Base-by-base conservation (phyloP, 2,329 filamentous ascomycete genomes). In the Pseudogymnoascus sp. region DNA sequence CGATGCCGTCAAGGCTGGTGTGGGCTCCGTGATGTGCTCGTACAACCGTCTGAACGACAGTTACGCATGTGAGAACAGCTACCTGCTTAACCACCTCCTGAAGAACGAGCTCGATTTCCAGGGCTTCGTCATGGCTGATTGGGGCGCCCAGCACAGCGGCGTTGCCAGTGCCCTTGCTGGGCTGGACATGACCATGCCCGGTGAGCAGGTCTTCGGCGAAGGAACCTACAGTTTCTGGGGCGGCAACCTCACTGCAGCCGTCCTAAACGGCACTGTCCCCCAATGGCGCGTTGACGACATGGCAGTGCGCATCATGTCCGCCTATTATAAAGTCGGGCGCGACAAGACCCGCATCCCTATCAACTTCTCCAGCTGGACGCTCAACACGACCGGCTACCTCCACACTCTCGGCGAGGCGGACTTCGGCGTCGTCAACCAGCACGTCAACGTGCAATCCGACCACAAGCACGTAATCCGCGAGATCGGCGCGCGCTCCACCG, bases 261-360 rank as follows among this genome's bases (percentile, higher is more conserved):
- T 97, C 5, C 76, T 96, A 69, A 97, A 97, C 72, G 93, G 93
- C 37, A 96, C 92, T 0, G 79, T 97, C 33, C 91, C 93, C 0
- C 85, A 90, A 68, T 96, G 89, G 83, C 85, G 93, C 61, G 74
- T 97, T 8, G 93, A 97, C 69, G 95, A 97, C 72, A 96, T 96
- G 88, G 90, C 86, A 4, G 88, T 91, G 75, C 86, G 95, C 69
- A 96, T 89, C 72, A 87, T 89, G 84, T 81, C 86, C 4, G 79
- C 86, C 42, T 86, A 83, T 72, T 89, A 87, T 78, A 88, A 88
- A 75, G 84, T 87, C 38, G 84, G 85, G 61, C 78, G 80, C 66
- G 61, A 72, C 35, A 67, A 64, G 7, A 59, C 65, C 7, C 71
- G 75, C 4, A 74, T 80, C 61, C 74, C 76, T 0, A 86, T 90